Conservation (phyloP, 192 early-diverging fungal genomes). For the Kickxella alabastrina region DNA sequence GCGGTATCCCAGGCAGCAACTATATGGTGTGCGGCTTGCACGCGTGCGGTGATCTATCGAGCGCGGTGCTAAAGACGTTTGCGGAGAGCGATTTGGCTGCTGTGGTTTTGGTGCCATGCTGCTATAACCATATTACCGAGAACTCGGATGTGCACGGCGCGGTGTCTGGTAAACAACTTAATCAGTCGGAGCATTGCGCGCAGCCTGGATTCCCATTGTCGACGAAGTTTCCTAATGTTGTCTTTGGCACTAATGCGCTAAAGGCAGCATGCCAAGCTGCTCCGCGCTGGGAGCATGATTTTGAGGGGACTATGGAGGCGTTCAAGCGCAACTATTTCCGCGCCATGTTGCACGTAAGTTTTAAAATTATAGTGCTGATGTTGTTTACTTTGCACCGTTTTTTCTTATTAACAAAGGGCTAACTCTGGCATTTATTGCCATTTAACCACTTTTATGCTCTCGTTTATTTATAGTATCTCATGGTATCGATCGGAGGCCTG, state of each 20-base stretch:
- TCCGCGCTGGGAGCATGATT: constrained; percentile 64
- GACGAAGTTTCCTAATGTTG: constrained; percentile 8
- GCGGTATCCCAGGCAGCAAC: not conserved
- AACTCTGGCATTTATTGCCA: no score
- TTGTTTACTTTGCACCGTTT: no score
- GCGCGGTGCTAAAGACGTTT: constrained; percentile 65
- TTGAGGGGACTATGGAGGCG: constrained; percentile 53
- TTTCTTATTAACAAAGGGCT: no score
- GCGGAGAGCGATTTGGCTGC: constrained; percentile 54
- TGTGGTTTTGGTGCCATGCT: constrained; percentile 75
- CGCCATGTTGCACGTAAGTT: constrained; percentile 59
- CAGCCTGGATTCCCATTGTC: constrained; percentile 31
- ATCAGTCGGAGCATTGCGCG: not conserved
- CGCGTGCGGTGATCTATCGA: constrained; percentile 79
- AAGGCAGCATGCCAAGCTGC: constrained; percentile 80
- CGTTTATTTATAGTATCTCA: constrained; percentile 43
- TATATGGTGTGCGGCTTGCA: constrained; percentile 83
- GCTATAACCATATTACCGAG: constrained; percentile 80
- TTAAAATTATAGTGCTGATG: not conserved
- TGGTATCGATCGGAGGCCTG: constrained; percentile 56
- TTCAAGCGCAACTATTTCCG: constrained; percentile 72
- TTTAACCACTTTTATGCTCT: no score
- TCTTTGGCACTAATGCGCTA: constrained; percentile 59
- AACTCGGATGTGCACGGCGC: not conserved
- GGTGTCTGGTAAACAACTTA: not conserved